These are phyloP conservation scores for Microdochium paspali DNA, from an alignment of 2,329 filamentous ascomycete species.

Conservation along the genomic window DNA sequence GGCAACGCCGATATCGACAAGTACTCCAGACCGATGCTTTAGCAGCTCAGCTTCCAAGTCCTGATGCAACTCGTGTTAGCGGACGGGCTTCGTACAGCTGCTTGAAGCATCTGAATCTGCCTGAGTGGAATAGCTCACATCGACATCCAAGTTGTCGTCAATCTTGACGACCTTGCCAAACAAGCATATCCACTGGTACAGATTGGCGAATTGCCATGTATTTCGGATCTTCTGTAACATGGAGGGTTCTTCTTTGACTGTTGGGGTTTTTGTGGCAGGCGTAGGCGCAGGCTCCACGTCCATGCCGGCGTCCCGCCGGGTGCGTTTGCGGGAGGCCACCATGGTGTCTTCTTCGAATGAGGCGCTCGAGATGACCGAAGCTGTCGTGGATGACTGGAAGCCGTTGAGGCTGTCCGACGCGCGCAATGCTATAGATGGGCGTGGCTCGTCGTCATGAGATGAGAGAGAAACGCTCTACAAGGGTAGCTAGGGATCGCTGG, in stretches of 20 bases:
- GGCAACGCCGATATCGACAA: constrained; percentile 75
- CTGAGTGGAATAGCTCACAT: constrained; percentile 58
- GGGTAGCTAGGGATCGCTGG: too few relatives aligned
- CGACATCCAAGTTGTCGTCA: constrained; percentile 78
- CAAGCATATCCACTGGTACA: constrained; percentile 87
- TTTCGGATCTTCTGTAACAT: constrained; percentile 65
- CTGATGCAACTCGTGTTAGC: constrained; percentile 32
- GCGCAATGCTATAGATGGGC: too few relatives aligned
- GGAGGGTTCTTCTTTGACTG: constrained; percentile 14
- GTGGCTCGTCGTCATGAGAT: too few relatives aligned
- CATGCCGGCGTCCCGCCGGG: constrained; percentile 31
- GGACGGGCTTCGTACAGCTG: neutral
- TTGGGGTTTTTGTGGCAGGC: constrained; percentile 9
- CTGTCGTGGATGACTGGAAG: too few relatives aligned
- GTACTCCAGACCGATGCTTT: constrained; percentile 63
- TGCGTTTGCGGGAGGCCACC: constrained; percentile 38
- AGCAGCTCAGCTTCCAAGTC: constrained; percentile 84
- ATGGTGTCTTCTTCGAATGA: constrained; percentile 16
- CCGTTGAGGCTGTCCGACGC: too few relatives aligned
- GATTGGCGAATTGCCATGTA: constrained; percentile 91
- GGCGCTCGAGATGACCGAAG: too few relatives aligned
- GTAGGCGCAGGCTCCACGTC: constrained; percentile 13
- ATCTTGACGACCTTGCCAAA: constrained; percentile 89
- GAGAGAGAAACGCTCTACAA: too few relatives aligned
- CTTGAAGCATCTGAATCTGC: neutral